Percentiles rank a stretch among this genome's conserved stretches.
phyloP scores from a whole-genome alignment of 495 filamentous ascomycete species.

The Elaphomyces granulatus region DNA sequence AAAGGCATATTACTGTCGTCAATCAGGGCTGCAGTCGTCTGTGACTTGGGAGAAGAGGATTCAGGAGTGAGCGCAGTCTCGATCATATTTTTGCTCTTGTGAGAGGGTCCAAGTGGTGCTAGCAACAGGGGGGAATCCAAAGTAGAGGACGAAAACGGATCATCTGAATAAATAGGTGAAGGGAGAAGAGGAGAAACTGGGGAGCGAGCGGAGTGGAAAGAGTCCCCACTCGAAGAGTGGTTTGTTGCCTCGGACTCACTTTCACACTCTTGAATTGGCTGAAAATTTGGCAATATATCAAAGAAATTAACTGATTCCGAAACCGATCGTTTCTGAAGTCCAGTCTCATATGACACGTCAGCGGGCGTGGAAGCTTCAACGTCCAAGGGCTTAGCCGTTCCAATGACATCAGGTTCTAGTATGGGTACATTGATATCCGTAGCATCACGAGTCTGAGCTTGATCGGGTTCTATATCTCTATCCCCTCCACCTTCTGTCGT shows the following conservation, averaged over 20 bases:
- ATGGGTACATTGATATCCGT: no score
- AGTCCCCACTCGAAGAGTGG: slow-evolving; percentile 43
- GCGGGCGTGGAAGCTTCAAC: slow-evolving; percentile 10
- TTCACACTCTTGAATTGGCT: slow-evolving; percentile 20
- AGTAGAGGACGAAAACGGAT: slow-evolving; percentile 8
- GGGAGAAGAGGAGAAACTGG: not conserved
- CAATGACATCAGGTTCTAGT: no score
- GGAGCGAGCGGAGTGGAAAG: slow-evolving; percentile 47
- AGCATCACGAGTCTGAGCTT: no score
- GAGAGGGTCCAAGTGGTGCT: not conserved
- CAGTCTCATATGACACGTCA: slow-evolving; percentile 11
- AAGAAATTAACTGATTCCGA: slow-evolving; percentile 32
- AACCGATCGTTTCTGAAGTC: slow-evolving; percentile 12
- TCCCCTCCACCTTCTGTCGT: no score
- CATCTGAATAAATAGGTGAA: not conserved
- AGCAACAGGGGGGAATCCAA: slow-evolving; percentile 36
- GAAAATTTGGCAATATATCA: slow-evolving; percentile 32
- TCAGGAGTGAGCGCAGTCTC: no score
- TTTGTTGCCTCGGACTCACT: slow-evolving; percentile 18
- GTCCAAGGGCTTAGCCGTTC: no score
- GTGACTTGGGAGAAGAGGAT: no score
- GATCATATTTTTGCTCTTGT: no score
- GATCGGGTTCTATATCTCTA: no score
- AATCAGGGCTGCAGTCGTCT: no score
- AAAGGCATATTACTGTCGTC: no score